Evolutionary conservation across 306 rosid species (phyloP).

Genomic region (Chamaecrista fasciculata): DNA sequence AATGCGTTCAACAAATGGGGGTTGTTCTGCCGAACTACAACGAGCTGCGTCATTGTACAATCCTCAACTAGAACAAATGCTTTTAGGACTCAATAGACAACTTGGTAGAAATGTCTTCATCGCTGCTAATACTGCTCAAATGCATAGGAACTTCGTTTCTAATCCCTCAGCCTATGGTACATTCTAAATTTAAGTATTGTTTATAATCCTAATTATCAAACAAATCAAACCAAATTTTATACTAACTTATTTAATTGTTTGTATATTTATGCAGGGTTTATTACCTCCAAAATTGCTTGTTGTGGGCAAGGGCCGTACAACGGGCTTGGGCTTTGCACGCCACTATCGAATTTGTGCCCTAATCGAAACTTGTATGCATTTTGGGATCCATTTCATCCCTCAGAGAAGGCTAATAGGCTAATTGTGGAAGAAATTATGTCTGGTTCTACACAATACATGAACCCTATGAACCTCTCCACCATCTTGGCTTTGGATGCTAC

Average conservation of each 20-base stretch:
- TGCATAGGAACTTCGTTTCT: conserved; percentile 51
- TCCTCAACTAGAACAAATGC: conserved; percentile 62
- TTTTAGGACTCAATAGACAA: conserved; percentile 49
- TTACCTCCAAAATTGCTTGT: conserved; percentile 57
- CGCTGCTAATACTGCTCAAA: conserved; percentile 45
- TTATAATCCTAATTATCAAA: too few relatives aligned
- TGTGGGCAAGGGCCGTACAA: conserved; percentile 89
- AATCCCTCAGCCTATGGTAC: conserved; percentile 64
- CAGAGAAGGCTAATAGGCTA: conserved; percentile 59
- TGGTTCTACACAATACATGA: conserved; percentile 54
- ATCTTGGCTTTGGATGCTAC: conserved; percentile 52
- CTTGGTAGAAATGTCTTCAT: conserved; percentile 54
- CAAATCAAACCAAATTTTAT: too few relatives aligned
- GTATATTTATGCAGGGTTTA: conserved; percentile 46
- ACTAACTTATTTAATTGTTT: too few relatives aligned
- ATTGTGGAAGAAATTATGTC: conserved; percentile 53
- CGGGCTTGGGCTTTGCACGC: conserved; percentile 70
- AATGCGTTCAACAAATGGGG: conserved; percentile 47
- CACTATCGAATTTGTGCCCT: conserved; percentile 58
- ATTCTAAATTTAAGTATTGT: too few relatives aligned
- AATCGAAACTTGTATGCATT: conserved; percentile 54
- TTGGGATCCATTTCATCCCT: conserved; percentile 83
- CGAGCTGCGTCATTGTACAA: conserved; percentile 62
- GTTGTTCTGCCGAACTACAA: conserved; percentile 62
- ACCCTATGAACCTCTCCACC: conserved; percentile 73